Evolutionary conservation across 2,329 filamentous ascomycete species (phyloP).

Genomic region (Tolypocladium endophyticum): DNA sequence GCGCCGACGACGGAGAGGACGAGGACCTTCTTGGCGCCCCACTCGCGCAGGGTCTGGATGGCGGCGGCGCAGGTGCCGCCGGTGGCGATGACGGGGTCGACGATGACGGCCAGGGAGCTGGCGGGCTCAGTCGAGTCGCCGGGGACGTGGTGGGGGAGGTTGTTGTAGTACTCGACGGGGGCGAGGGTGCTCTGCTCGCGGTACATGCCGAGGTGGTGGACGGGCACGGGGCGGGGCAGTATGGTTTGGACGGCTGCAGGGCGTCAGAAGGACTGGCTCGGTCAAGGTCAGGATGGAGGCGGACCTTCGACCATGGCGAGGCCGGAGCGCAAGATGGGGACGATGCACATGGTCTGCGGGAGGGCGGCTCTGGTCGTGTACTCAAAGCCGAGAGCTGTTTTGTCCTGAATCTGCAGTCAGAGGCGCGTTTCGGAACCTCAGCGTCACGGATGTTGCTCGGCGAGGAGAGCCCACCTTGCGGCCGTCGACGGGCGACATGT

Average conservation of each 20-base stretch:
- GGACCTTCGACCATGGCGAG: conserved; percentile 80
- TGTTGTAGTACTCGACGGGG: conserved; percentile 97
- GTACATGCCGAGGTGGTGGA: conserved; percentile 93
- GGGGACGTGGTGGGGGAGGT: conserved; percentile 65
- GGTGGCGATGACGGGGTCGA: conserved; percentile 90
- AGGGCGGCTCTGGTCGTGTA: conserved; percentile 57
- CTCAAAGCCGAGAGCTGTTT: conserved; percentile 66
- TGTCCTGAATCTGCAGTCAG: conserved; percentile 40
- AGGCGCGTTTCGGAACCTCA: neutral
- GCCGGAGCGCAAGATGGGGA: conserved; percentile 88
- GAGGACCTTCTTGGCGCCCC: conserved; percentile 77
- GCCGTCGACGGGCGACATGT: conserved; percentile 44
- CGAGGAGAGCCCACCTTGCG: conserved; percentile 45
- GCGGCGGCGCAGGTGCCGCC: conserved; percentile 83
- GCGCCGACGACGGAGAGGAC: conserved; percentile 69
- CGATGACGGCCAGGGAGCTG: conserved; percentile 61
- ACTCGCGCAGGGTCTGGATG: conserved; percentile 80
- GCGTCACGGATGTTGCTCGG: neutral
- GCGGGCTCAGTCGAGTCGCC: conserved; percentile 20
- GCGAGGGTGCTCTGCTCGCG: conserved; percentile 79
- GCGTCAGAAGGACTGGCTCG: neutral
- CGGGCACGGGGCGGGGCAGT: conserved; percentile 67
- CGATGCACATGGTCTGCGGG: conserved; percentile 62
- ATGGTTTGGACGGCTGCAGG: conserved; percentile 63
- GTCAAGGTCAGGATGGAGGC: conserved; percentile 5